phyloP scores from a whole-genome alignment of 2,329 filamentous ascomycete species.

The Exophiala phaeomuriformis region DNA sequence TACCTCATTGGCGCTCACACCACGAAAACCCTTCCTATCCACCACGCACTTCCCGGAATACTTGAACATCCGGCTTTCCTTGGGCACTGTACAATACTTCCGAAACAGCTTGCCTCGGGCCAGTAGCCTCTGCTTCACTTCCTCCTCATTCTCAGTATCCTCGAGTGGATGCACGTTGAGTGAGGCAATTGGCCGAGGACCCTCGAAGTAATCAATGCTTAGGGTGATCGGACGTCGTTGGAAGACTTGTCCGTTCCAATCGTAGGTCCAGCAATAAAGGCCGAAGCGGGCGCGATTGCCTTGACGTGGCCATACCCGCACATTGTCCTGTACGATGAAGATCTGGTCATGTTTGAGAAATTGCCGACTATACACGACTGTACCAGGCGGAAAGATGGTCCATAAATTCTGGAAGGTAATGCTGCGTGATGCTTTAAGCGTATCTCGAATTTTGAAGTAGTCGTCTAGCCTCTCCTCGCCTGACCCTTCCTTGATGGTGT shows the following conservation, averaged over 20 bases:
- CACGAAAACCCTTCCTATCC: too few relatives aligned
- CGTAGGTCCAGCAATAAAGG: neutral
- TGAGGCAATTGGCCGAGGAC: constrained; percentile 11
- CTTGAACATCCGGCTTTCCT: too few relatives aligned
- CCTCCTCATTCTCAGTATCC: neutral
- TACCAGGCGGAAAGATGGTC: constrained; percentile 15
- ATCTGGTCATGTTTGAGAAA: neutral
- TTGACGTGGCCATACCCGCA: neutral
- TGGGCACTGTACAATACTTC: too few relatives aligned
- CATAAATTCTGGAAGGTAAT: constrained; percentile 16
- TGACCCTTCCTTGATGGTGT: constrained; percentile 1
- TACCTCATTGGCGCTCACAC: too few relatives aligned
- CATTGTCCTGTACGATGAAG: constrained; percentile 8
- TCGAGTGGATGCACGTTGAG: constrained; percentile 7
- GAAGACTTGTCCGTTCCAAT: constrained; percentile 14
- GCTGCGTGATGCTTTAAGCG: constrained; percentile 1
- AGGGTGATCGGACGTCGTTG: constrained; percentile 1
- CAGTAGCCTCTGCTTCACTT: neutral
- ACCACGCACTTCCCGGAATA: too few relatives aligned
- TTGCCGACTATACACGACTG: constrained; percentile 8
- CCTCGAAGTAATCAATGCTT: constrained; percentile 11
- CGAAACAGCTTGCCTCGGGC: too few relatives aligned
- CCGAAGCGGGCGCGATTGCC: neutral
- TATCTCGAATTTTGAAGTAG: constrained; percentile 4
- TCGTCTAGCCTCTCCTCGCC: constrained; percentile 1